Base-by-base conservation (phyloP, 257 asterid genomes). In the Thymus quinquecostatus region DNA sequence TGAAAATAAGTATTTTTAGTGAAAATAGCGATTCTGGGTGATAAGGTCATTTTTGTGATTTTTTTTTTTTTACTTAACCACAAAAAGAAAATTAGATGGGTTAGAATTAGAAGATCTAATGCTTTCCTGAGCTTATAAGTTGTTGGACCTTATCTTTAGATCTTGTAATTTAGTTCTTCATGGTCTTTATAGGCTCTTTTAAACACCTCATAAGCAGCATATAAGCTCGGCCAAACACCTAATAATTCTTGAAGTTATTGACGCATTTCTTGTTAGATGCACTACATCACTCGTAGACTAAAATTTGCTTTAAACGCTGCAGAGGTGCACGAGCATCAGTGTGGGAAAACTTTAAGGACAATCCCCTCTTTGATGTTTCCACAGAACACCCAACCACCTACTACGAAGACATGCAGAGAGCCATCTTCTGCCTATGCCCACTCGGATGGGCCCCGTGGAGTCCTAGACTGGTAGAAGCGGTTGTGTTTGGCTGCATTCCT, bases 391-490 rank as follows among this genome's bases (percentile, higher is more conserved):
- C 97, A 14, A 82, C 88, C 0, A 88, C 97, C 4, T 92, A 92
- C 83, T 90, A 92, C 8, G 96, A 90, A 78, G 98, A 92, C 77
- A 90, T 90, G 96, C 98, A 90, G 78, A 77, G 98, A 48, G 90
- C 97, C 7, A 75, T 90, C 57, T 92, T 92, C 75, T 92, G 98
- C 61, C 77, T 92, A 71, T 92, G 98, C 55, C 98, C 98, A 1
- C 91, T 92, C 13, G 98, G 98, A 13, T 92, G 98, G 98, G 96
- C 98, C n/a, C 98, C 98, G 14, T 92, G 98, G 97, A 90, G 98
- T 76, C 98, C 97, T 2, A 80, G 98, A 60, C 83, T 92, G 62
- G 98, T 92, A 0, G 98, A 92, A 78, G 97, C 98, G 5, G 98
- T 92, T 8, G 78, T 92, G 21, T 90, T 92, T 54, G 98, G 98